A percentile compares a stretch with the other conserved stretches of the same genome.
Evolutionary conservation across 306 rosid species (phyloP).

Genomic region (Coriaria nepalensis): DNA sequence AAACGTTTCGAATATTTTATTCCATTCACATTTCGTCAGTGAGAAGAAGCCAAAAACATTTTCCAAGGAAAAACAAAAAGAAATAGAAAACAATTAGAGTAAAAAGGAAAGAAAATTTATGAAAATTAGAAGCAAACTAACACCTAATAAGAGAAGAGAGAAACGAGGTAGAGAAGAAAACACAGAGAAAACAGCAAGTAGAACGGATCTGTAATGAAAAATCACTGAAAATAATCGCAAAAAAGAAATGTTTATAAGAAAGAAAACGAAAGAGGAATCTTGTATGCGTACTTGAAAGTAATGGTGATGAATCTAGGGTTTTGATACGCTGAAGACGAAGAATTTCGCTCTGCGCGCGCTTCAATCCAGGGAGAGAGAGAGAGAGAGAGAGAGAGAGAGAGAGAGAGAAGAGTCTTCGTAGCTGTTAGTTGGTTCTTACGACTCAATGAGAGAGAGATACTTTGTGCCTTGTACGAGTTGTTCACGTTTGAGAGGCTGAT

Average conservation of each 20-base stretch:
- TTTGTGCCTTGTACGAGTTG: conserved; percentile 25
- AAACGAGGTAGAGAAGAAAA: conserved; percentile 7
- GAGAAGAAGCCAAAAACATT: conserved; percentile 14
- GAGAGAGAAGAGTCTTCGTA: conserved; percentile 19
- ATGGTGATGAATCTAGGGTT: conserved; percentile 49
- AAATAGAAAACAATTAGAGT: conserved; percentile 11
- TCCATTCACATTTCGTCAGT: conserved; percentile 33
- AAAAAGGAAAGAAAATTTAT: conserved; percentile 13
- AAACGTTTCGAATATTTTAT: conserved; percentile 11
- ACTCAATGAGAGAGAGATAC: conserved; percentile 9
- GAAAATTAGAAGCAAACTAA: conserved; percentile 13
- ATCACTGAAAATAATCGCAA: conserved; percentile 8
- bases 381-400: conserved; percentile 21
- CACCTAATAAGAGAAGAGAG: conserved; percentile 4
- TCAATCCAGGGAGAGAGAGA: conserved; percentile 27
- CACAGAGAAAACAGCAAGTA: conserved; percentile 12
- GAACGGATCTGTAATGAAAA: conserved; percentile 45
- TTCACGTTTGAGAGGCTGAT: conserved; percentile 25
- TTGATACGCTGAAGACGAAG: conserved; percentile 22
- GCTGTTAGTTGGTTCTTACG: conserved; percentile 29
- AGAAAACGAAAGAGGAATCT: conserved; percentile 20
- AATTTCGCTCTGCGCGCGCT: conserved; percentile 22
- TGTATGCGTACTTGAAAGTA: conserved; percentile 25
- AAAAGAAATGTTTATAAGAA: conserved; percentile 1
- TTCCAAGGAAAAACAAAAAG: conserved; percentile 4